Evolutionary conservation across 73 alveolate genomes (phyloP), one percentile per base, ranked within the genome.

Genomic region (Paramecium tetraurelia): DNA sequence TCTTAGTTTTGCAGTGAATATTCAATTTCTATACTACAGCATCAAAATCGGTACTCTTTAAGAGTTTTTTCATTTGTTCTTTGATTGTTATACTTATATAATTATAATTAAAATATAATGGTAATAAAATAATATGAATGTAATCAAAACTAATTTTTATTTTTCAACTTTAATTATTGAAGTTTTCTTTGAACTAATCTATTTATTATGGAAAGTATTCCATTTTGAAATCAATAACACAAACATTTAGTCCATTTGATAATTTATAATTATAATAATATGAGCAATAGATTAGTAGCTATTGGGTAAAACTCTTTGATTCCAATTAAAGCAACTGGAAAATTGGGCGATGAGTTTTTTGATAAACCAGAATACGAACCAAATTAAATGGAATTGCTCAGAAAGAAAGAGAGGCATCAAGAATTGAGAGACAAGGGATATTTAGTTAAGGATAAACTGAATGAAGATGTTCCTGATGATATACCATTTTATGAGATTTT

Each of bases 401-500:
- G 43, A 48, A 43, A 80, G 33, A 80, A 80, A 44, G 43, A 80
- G 35, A 80, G 90, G 46, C 90, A 80, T 22, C 7, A 80, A 80
- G 90, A 80, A 44, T 48, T 80, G 22, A 44, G 53, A 80, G 90
- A 80, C 4, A 80, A 80, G 14, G 90, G 90, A 43, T 80, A 80
- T 35, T 44, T 80, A 80, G 24, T 80, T 10, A 22, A 80, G 8
- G 44, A 80, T 24, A 80, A 80, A 20, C 1, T 31, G 29, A 14
- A 8, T 22, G 31, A 80, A 43, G 90, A 43, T 38, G 57, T 80
- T 27, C 76, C 70, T 22, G 57, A 40, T 59, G 90, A 80, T 48
- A 43, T 80, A 43, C 90, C 90, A 20, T 44, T 80, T 41, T 80
- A 80, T 48, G 90, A 80, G 35, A 63, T 80, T 9, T 80, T 80